Evolutionary conservation across 2,329 filamentous ascomycete genomes (phyloP).

Genomic region (Epichloe glyceriae): DNA sequence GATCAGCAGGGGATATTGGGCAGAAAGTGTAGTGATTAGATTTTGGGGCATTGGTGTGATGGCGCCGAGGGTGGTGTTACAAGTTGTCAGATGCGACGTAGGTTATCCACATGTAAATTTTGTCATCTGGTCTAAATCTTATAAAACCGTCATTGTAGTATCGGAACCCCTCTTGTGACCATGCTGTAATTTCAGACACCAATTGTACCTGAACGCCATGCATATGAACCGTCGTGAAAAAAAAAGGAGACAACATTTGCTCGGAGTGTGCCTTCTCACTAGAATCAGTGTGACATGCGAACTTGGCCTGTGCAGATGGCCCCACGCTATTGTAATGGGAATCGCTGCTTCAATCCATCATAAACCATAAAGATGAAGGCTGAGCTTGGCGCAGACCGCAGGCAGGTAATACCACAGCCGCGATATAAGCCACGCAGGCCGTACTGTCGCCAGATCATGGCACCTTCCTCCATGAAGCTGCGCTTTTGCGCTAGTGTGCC

Average conservation of each 20-base stretch:
- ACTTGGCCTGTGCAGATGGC: neutral
- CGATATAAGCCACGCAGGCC: constrained; percentile 80
- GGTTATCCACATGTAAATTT: neutral
- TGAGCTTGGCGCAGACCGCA: constrained; percentile 83
- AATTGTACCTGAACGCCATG: constrained; percentile 4
- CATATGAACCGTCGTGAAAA: constrained; percentile 8
- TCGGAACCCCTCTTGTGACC: neutral
- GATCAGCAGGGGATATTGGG: too few relatives aligned
- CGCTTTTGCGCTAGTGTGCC: constrained; percentile 39
- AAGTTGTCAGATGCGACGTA: neutral
- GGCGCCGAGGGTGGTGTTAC: neutral
- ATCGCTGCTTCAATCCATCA: constrained; percentile 64
- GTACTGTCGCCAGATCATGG: constrained; percentile 65
- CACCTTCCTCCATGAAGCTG: constrained; percentile 61
- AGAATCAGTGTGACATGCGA: too few relatives aligned
- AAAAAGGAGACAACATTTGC: neutral
- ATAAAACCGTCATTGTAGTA: neutral
- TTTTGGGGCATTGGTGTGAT: too few relatives aligned
- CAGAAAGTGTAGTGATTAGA: too few relatives aligned
- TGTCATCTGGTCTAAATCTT: neutral
- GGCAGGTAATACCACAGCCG: constrained; percentile 87
- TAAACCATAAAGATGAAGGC: constrained; percentile 96
- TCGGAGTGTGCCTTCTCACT: too few relatives aligned
- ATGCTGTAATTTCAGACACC: neutral
- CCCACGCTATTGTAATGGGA: constrained; percentile 34